Base-by-base conservation (phyloP, 2,329 filamentous ascomycete species). In the Macroventuria anomochaeta region DNA sequence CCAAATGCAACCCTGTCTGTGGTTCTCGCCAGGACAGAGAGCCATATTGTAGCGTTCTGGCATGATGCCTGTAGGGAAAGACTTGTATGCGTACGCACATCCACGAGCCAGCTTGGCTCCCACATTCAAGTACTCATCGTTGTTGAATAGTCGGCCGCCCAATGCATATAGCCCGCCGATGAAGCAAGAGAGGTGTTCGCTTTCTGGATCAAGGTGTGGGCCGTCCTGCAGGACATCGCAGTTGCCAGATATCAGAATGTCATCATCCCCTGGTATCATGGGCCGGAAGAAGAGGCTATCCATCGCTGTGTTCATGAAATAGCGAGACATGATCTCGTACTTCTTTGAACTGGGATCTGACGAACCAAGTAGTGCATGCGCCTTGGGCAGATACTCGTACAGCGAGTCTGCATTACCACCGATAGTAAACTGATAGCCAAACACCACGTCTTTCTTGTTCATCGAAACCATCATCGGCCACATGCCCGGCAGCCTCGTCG, bases 401-500 rank as follows among this genome's bases (percentile, higher is more conserved):
- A 71, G 44, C 1, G 68, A 70, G 31, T 73, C 72, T 15, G 72
- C 70, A 38, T 72, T 73, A 12, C 67, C 71, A 7, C 67, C 70
- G 25, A 75, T 63, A 17, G 69, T 68, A 52, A 67, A 72, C 33
- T 70, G 64, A 37, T 64, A 63, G 8, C 67, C 66, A 18, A 61
- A 60, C 6, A 65, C 56, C 12, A 74, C 66, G 39, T 74, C 68
- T 42, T 68, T 57, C 4, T 46, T 34, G 8, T 46, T 53, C 69
- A 72, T 72, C 21, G 65, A 64, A 2, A 97, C 76, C 32, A 79
- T 79, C 59, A 90, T 83, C 0, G 93, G 91, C 79, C 93, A 96
- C 65, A 96, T 83, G 2, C 93, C 92, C 1, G 88, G 85, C 7
- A 96, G 77, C 3, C 81, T 80, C 0, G 89, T 93, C 4, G 79